A percentile compares a stretch with the other conserved stretches of the same genome.
Conservation (phyloP, 2,329 filamentous ascomycete species). For the Phoma herbarum region DNA sequence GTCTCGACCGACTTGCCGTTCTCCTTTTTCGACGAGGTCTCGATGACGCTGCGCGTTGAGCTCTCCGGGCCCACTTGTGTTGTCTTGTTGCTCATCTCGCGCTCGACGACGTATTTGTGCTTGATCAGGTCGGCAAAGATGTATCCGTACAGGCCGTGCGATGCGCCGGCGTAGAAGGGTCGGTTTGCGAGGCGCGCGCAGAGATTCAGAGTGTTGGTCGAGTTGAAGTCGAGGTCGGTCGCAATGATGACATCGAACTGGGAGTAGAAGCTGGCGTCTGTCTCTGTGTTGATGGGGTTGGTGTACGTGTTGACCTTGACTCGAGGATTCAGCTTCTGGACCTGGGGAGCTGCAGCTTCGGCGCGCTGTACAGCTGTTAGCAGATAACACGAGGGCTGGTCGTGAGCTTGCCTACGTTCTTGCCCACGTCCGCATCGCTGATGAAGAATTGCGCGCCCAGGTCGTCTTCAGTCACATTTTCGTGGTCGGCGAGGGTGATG, state of each 20-base stretch:
- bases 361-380: constrained; percentile 66
- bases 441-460: constrained; percentile 77
- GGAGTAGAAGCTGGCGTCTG: constrained; percentile 77
- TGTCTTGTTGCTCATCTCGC: constrained; percentile 78
- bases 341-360: constrained; percentile 76
- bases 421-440: constrained; percentile 74
- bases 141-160: constrained; percentile 92
- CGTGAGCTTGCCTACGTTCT: constrained; percentile 63
- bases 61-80: constrained; percentile 71
- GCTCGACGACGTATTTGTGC: constrained; percentile 89
- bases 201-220: constrained; percentile 82
- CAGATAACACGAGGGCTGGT: background rate
- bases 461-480: constrained; percentile 78
- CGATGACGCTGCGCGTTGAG: constrained; percentile 77
- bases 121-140: constrained; percentile 92
- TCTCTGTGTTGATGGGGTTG: constrained; percentile 64
- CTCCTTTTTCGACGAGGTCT: constrained; percentile 71
- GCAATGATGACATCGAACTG: constrained; percentile 87
- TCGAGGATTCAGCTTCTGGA: constrained; percentile 88
- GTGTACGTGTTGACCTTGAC: constrained; percentile 79
- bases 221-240: constrained; percentile 81
- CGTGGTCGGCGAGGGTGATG: constrained; percentile 85
- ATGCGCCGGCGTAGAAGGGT: constrained; percentile 87
- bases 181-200: constrained; percentile 79
- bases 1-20: constrained; percentile 76